phyloP scores from a whole-genome alignment of 1,139 yeast species.

The Pichia sp. region DNA sequence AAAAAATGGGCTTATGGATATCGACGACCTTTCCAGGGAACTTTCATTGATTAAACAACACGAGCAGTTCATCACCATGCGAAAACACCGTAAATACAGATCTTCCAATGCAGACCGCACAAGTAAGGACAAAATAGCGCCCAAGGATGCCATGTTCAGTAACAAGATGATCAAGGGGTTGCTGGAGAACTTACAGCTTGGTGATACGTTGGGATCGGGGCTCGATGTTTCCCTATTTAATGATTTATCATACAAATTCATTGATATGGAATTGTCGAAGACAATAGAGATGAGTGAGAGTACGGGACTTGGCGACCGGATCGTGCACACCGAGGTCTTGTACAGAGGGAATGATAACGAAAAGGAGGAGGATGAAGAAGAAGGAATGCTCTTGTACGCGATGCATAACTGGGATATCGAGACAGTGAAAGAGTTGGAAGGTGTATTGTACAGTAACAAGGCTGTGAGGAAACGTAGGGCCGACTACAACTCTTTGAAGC shows the following conservation, averaged over 20 bases:
- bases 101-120: background rate
- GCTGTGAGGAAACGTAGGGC: slow-evolving; percentile 7
- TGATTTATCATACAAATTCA: slow-evolving; percentile 33
- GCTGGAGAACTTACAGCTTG: slow-evolving; percentile 19
- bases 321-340: slow-evolving; percentile 10
- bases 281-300: slow-evolving; percentile 18
- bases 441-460: slow-evolving; percentile 24
- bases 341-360: slow-evolving; percentile 3
- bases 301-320: slow-evolving; percentile 11
- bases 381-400: slow-evolving; percentile 23
- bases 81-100: slow-evolving; percentile 1
- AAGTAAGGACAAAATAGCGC: background rate
- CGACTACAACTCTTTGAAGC: background rate
- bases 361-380: slow-evolving; percentile 15
- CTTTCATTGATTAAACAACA: slow-evolving; percentile 14
- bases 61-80: slow-evolving; percentile 10
- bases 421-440: slow-evolving; percentile 27
- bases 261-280: slow-evolving; percentile 34
- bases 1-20: background rate
- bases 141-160: slow-evolving; percentile 15
- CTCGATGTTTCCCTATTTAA: slow-evolving; percentile 19
- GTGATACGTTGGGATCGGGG: background rate
- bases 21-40: slow-evolving; percentile 9
- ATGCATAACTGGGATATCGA: slow-evolving; percentile 29
- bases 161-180: slow-evolving; percentile 20